Evolutionary conservation across 352 stramenopile species (phyloP).

Genomic region (Phytophthora hybrid): DNA sequence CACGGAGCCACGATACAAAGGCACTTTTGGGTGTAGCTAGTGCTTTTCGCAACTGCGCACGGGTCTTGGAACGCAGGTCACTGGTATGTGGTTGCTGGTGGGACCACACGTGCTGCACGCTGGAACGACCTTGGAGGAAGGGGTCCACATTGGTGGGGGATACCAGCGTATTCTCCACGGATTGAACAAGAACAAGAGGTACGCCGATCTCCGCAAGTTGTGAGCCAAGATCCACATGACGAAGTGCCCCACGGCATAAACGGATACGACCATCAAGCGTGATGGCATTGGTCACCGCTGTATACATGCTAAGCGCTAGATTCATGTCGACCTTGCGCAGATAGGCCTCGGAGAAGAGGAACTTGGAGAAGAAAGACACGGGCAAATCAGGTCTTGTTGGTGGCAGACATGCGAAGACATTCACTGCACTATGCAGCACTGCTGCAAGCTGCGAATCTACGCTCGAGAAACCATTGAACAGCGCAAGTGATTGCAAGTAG

Average conservation of each 20-base stretch:
- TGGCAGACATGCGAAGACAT: slow-evolving; percentile 89
- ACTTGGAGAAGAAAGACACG: slow-evolving; percentile 90
- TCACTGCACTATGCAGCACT: slow-evolving; percentile 82
- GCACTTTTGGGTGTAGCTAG: slow-evolving; percentile 63
- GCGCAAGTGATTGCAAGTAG: slow-evolving; percentile 74
- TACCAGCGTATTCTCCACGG: slow-evolving; percentile 90
- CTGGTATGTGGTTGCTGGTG: slow-evolving; percentile 68
- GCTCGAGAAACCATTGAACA: slow-evolving; percentile 88
- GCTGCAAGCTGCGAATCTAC: slow-evolving; percentile 82
- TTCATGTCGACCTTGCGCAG: slow-evolving; percentile 86
- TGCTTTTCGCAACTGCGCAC: slow-evolving; percentile 58
- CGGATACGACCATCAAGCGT: slow-evolving; percentile 89
- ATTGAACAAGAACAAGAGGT: slow-evolving; percentile 89
- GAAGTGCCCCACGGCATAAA: slow-evolving; percentile 80
- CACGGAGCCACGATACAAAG: slow-evolving; percentile 91
- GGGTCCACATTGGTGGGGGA: slow-evolving; percentile 90
- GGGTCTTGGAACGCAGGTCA: slow-evolving; percentile 61
- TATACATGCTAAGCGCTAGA: slow-evolving; percentile 93
- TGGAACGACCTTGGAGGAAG: slow-evolving; percentile 86
- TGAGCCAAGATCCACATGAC: slow-evolving; percentile 71
- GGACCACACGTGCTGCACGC: slow-evolving; percentile 77
- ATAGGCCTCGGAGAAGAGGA: slow-evolving; percentile 94
- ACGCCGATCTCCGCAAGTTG: slow-evolving; percentile 68
- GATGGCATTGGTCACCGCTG: slow-evolving; percentile 92
- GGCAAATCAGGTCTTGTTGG: slow-evolving; percentile 82